These are phyloP conservation scores for Volvox reticuliferus DNA, from an alignment of 139 green algal genomes.

Conservation along the genomic window DNA sequence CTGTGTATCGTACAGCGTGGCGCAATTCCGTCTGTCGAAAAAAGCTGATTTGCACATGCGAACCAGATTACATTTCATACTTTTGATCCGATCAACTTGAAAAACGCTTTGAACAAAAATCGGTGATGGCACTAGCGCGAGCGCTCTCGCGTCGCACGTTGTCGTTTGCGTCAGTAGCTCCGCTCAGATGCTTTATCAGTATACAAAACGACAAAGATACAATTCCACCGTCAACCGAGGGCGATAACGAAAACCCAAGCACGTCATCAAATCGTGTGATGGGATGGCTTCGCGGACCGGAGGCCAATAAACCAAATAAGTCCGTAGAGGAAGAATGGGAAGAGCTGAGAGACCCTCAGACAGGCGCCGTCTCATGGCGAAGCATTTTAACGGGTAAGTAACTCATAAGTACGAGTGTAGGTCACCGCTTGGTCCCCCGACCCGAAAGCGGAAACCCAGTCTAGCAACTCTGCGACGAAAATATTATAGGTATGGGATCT, in stretches of 20 bases:
- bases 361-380: neutral
- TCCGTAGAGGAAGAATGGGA: conserved; percentile 29
- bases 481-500: too few relatives aligned
- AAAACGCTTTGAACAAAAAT: neutral
- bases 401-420: neutral
- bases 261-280: conserved; percentile 1
- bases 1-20: too few relatives aligned
- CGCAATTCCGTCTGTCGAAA: too few relatives aligned
- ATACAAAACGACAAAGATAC: neutral
- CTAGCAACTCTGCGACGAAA: too few relatives aligned
- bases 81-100: neutral
- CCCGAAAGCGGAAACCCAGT: too few relatives aligned
- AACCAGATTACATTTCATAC: too few relatives aligned
- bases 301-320: conserved; percentile 39
- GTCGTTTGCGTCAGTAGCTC: neutral
- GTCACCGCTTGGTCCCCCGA: neutral
- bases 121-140: neutral
- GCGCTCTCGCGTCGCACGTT: neutral
- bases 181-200: neutral
- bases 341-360: neutral
- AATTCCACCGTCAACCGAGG: neutral
- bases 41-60: too few relatives aligned
- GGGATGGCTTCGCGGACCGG: conserved; percentile 22
- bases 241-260: neutral
- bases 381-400: conserved; percentile 35